Base-by-base conservation (phyloP, 257 asterid species). In the Galeopsis tetrahit region DNA sequence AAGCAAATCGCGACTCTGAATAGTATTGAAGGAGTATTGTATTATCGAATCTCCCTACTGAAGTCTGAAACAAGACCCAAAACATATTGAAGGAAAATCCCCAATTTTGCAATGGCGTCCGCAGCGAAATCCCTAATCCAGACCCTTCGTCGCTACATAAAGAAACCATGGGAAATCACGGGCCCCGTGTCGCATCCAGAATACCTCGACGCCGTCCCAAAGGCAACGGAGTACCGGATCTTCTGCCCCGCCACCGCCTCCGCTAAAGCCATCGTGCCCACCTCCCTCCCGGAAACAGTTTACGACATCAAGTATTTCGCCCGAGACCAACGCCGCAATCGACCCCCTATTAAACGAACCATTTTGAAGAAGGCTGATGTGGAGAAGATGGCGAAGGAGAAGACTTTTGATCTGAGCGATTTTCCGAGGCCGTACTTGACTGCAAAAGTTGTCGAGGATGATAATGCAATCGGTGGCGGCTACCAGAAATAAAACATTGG, bases 251-350 rank as follows among this genome's bases (percentile, higher is more conserved):
- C 96, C 76, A 89, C 98, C 72, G 65, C 40, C 7, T 71, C 86
- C 44, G 82, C 44, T 11, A 70, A 69, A 80, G 95, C 97, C 64
- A 83, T 89, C 78, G 83, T 94, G 15, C 99, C 98, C 28, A 57
- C 85, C 7, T 87, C 97, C 10, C 76, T 91, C 33, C 97, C 96
- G 0, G 97, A 91, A 65, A 91, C 93, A 0, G 97, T 94, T 6
- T 95, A 72, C 82, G 99, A 91, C 71, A 94, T 94, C 89, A 94
- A 91, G 90, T 94, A 94, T 83, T 89, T 69, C 77, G 40, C 90
- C 44, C 89, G 98, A 32, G 97, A 94, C 60, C 97, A 91, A 87
- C 90, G 97, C 73, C 95, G 97, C 68, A 94, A 91, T 53, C 90
- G 95, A 2, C 92, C 96, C 1, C 95, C 97, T 0, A 86, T 90